Conservation (phyloP, 2,329 filamentous ascomycete genomes). For the Phyllosticta capitalensis region DNA sequence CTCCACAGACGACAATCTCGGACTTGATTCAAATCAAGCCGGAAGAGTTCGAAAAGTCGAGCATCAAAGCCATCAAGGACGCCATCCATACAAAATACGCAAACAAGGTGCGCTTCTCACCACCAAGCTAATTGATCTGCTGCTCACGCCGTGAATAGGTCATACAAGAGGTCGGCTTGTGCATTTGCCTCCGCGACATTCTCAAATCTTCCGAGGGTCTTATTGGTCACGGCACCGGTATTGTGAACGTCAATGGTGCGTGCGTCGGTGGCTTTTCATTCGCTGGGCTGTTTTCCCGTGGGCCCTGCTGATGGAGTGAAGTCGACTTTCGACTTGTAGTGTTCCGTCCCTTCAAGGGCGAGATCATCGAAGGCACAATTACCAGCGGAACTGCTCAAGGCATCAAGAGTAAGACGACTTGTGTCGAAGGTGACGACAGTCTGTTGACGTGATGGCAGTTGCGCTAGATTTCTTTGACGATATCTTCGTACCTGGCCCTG, state of each 20-base stretch:
- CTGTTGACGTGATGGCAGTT: slow-evolving; percentile 38
- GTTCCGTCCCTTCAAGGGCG: slow-evolving; percentile 91
- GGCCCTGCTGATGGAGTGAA: slow-evolving; percentile 25
- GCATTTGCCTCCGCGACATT: slow-evolving; percentile 86
- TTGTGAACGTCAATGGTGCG: slow-evolving; percentile 87
- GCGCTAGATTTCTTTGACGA: slow-evolving; percentile 91
- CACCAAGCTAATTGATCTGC: slow-evolving; percentile 3
- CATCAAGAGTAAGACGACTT: slow-evolving; percentile 50
- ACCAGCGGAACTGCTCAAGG: slow-evolving; percentile 61
- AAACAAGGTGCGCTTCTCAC: slow-evolving; percentile 56
- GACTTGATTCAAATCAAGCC: slow-evolving; percentile 91
- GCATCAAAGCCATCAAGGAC: slow-evolving; percentile 80
- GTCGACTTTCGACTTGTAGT: slow-evolving; percentile 91
- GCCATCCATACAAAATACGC: slow-evolving; percentile 96
- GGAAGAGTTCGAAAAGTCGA: slow-evolving; percentile 76
- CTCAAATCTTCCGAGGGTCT: slow-evolving; percentile 83
- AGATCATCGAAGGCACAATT: slow-evolving; percentile 81
- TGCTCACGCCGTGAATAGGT: slow-evolving; percentile 40
- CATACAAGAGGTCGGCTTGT: slow-evolving; percentile 89
- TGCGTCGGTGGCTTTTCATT: not conserved
- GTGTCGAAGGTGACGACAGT: not conserved
- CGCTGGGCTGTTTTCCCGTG: not conserved
- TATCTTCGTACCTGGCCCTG: slow-evolving; percentile 57
- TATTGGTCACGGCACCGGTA: slow-evolving; percentile 83
- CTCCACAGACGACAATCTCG: slow-evolving; percentile 70